Evolutionary conservation across 352 stramenopile species (phyloP).

Genomic region (Phytophthora quininea): DNA sequence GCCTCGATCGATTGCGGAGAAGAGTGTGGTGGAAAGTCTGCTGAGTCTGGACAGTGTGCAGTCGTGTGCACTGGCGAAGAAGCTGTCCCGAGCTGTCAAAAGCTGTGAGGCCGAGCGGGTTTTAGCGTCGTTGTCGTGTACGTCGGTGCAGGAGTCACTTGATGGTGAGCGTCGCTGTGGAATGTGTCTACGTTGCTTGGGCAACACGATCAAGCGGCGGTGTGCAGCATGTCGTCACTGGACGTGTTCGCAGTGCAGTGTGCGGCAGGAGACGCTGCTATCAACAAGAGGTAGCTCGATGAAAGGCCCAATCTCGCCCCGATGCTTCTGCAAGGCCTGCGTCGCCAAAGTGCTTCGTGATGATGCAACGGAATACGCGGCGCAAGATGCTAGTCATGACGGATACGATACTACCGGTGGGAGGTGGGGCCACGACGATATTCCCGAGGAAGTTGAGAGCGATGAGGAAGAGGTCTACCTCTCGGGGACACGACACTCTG

Average conservation of each 20-base stretch:
- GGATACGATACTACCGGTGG: slow-evolving; percentile 22
- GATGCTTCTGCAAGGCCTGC: slow-evolving; percentile 71
- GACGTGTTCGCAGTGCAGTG: slow-evolving; percentile 48
- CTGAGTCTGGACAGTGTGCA: slow-evolving; percentile 46
- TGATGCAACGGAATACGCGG: slow-evolving; percentile 55
- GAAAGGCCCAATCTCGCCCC: slow-evolving; percentile 21
- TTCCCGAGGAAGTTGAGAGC: slow-evolving; percentile 29
- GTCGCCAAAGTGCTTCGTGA: slow-evolving; percentile 55
- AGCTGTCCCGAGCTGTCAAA: slow-evolving; percentile 54
- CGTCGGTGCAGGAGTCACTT: slow-evolving; percentile 39
- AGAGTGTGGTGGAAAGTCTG: slow-evolving; percentile 50
- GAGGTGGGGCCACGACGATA: slow-evolving; percentile 52
- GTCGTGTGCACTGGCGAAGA: slow-evolving; percentile 63
- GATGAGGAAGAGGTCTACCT: slow-evolving; percentile 27
- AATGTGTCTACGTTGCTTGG: slow-evolving; percentile 49
- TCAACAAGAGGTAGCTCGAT: slow-evolving; percentile 13
- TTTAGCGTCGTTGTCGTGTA: slow-evolving; percentile 33
- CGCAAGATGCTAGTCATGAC: slow-evolving; percentile 41
- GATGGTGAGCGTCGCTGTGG: slow-evolving; percentile 51
- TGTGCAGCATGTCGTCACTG: slow-evolving; percentile 57
- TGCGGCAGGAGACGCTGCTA: slow-evolving; percentile 51
- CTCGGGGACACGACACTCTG: slow-evolving; percentile 26
- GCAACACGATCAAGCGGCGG: slow-evolving; percentile 39
- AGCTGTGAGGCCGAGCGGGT: slow-evolving; percentile 33
- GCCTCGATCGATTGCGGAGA: slow-evolving; percentile 49